These are phyloP conservation scores for Aspergillus campestris DNA, from an alignment of 495 filamentous ascomycete species.

Conservation along the genomic window DNA sequence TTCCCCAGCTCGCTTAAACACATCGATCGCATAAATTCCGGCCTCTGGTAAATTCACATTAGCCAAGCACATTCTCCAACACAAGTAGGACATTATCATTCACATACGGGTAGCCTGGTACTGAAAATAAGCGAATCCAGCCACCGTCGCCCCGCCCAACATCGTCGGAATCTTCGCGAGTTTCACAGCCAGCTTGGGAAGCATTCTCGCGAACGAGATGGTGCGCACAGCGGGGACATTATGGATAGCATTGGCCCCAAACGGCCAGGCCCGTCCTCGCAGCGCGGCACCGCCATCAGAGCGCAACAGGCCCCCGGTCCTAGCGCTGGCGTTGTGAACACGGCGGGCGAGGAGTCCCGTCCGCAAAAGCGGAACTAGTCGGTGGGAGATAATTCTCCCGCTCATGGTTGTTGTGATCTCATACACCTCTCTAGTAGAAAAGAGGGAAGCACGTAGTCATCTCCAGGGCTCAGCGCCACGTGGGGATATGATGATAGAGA, in stretches of 20 bases:
- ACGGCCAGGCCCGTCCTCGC: slow-evolving; percentile 61
- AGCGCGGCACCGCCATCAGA: slow-evolving; percentile 53
- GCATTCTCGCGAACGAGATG: slow-evolving; percentile 73
- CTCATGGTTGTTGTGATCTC: slow-evolving; percentile 54
- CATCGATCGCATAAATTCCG: slow-evolving; percentile 76
- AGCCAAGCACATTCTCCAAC: slow-evolving; percentile 11
- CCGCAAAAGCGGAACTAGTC: slow-evolving; percentile 58
- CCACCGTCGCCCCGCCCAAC: slow-evolving; percentile 81
- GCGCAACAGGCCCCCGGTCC: slow-evolving; percentile 61
- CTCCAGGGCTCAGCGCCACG: slow-evolving; percentile 11
- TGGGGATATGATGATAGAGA: no score
- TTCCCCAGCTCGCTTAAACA: slow-evolving; percentile 64
- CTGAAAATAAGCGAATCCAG: slow-evolving; percentile 82
- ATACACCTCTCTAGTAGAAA: slow-evolving; percentile 21
- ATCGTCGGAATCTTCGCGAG: slow-evolving; percentile 80
- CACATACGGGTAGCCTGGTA: slow-evolving; percentile 87
- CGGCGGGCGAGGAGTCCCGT: slow-evolving; percentile 56
- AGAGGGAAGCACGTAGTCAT: slow-evolving; percentile 10
- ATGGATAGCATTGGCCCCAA: slow-evolving; percentile 68
- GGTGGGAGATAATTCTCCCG: slow-evolving; percentile 69
- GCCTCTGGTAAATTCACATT: slow-evolving; percentile 51
- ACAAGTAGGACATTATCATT: background rate
- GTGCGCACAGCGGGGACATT: slow-evolving; percentile 73
- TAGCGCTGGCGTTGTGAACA: slow-evolving; percentile 49
- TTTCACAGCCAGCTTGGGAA: slow-evolving; percentile 87